Percentiles rank a stretch among this genome's conserved stretches.
Conservation (phyloP, 208 protist genomes). For the Leishmania tropica region DNA sequence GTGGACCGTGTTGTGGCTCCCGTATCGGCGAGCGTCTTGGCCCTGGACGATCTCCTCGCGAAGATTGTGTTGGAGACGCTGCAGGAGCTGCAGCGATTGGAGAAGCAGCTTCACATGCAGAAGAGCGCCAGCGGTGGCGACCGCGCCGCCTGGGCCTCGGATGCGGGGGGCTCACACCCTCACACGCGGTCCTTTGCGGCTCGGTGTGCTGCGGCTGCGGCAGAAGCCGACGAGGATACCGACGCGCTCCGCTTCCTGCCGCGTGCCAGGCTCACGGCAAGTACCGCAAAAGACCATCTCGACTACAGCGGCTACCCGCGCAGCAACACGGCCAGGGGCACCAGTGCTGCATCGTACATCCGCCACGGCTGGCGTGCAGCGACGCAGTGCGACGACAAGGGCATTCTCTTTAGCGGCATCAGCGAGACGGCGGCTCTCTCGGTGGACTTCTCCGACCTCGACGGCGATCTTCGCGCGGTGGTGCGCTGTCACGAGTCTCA, state of each 20-base stretch:
- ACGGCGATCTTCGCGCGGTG: conserved; percentile 56
- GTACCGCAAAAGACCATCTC: conserved; percentile 19
- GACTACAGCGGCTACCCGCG: conserved; percentile 25
- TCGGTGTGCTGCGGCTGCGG: neutral
- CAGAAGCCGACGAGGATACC: conserved; percentile 26
- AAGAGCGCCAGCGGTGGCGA: neutral
- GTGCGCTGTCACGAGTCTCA: conserved; percentile 48
- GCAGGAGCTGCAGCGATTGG: conserved; percentile 59
- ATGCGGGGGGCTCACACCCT: neutral
- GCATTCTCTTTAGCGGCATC: conserved; percentile 50
- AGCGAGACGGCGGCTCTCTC: conserved; percentile 37
- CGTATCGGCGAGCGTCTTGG: conserved; percentile 26
- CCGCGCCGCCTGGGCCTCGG: neutral
- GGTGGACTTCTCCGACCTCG: conserved; percentile 50
- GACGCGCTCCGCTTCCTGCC: conserved; percentile 31
- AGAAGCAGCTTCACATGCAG: conserved; percentile 19
- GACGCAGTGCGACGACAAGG: conserved; percentile 26
- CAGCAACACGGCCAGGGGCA: neutral
- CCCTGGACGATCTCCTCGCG: conserved; percentile 59
- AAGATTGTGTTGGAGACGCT: conserved; percentile 72
- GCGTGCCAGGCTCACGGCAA: conserved; percentile 26
- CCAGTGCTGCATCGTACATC: conserved; percentile 10
- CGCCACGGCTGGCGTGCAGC: conserved; percentile 34
- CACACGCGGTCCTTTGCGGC: neutral
- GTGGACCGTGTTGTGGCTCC: conserved; percentile 65